Base-by-base conservation (phyloP, 2,329 filamentous ascomycete genomes). In the Xylariomycetidae sp. region DNA sequence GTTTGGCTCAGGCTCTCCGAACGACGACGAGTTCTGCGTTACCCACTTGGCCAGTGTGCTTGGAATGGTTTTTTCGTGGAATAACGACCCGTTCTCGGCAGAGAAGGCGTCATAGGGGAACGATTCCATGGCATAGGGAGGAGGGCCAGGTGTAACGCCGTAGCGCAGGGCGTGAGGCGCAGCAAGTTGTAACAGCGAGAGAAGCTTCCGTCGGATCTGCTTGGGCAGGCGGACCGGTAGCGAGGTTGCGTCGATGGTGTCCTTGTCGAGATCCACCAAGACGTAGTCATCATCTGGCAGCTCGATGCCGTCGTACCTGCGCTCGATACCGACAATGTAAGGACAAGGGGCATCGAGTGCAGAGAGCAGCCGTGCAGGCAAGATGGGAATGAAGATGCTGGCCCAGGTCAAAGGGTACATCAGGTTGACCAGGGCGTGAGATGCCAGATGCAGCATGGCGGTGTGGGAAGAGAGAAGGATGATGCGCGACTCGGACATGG, bases 221-320 rank as follows among this genome's bases (percentile, higher is more conserved):
- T 87, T 80, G 8, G 92, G 92, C 16, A 98, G 70, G 26, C 81
- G 72, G 29, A 76, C 73, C n/a, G 89, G 87, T 37, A 80, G 75
- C 5, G 77, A 70, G 2, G 87, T 92, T 30, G 87, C 84, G 54
- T 95, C 86, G 40, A 98, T 89, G 12, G 80, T 80, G 58, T 98
- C 85, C 56, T 84, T 79, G 59, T 98, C 92, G 32, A 98, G 68
- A 59, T 98, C 92, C 22, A 96, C 88, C 12, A 96, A 69, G 13
- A 96, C 89, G 57, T 90, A 96, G 54, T 96, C 92, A 50, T 96
- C 92, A 6, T 95, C 87, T 0, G 92, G 92, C 25, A 96, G 73
- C 47, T 88, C 82, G 29, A 88, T 76, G 37, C 78, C 78, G 49
- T 93, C 86, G 55, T 96, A 96, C 37, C 89, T 79, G 46, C 89